phyloP scores from a whole-genome alignment of 768 basidiomycete species.

The Termitomyces sp. region DNA sequence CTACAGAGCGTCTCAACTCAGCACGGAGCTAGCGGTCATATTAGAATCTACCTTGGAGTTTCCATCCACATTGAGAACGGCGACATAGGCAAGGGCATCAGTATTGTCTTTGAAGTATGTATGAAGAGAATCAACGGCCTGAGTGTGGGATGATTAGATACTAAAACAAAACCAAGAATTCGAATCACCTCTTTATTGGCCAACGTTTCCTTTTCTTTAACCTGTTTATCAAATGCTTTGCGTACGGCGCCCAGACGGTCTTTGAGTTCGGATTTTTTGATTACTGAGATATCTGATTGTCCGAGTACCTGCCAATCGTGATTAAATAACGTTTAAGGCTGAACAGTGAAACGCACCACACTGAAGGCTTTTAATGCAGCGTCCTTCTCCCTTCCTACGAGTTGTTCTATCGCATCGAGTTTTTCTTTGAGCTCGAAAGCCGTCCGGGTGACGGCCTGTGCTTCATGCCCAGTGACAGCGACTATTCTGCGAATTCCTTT shows the following conservation, averaged over 20 bases:
- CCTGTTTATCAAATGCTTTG: constrained; percentile 79
- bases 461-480: constrained; percentile 93
- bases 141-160: background rate
- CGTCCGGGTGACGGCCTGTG: constrained; percentile 68
- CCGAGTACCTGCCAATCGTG: constrained; percentile 67
- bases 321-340: background rate
- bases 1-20: constrained; percentile 28
- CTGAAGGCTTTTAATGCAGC: constrained; percentile 76
- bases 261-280: constrained; percentile 75
- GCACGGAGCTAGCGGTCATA: background rate
- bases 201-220: constrained; percentile 75
- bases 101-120: constrained; percentile 77
- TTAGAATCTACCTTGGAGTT: constrained; percentile 69
- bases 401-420: constrained; percentile 55
- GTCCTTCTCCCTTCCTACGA: constrained; percentile 79
- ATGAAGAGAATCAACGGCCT: constrained; percentile 69
- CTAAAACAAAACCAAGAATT: background rate
- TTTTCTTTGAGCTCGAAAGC: constrained; percentile 59
- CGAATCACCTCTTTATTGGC: constrained; percentile 68
- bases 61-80: constrained; percentile 69
- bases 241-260: constrained; percentile 67
- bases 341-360: constrained; percentile 43
- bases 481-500: constrained; percentile 95
- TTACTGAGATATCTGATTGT: constrained; percentile 83
- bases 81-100: constrained; percentile 64